Conservation (phyloP, 2,329 filamentous ascomycete species). For the Phialophora expanda region DNA sequence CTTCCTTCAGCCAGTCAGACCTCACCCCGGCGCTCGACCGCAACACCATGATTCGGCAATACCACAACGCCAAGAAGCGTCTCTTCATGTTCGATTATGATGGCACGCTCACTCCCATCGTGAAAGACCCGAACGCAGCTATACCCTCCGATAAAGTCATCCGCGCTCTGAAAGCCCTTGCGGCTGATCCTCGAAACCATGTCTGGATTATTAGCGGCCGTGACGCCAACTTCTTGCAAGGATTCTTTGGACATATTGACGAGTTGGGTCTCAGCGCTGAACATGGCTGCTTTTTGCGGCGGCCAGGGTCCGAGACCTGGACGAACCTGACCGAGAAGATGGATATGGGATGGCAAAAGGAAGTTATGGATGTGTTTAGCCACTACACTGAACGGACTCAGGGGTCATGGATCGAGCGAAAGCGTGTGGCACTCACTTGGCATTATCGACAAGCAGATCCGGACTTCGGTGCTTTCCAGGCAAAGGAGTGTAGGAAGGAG, state of each 20-base stretch:
- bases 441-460: slow-evolving; percentile 93
- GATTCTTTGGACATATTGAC: slow-evolving; percentile 89
- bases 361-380: slow-evolving; percentile 83
- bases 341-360: slow-evolving; percentile 90
- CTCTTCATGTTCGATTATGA: slow-evolving; percentile 99
- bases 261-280: slow-evolving; percentile 94
- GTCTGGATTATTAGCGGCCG: slow-evolving; percentile 99
- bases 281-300: slow-evolving; percentile 92
- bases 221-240: slow-evolving; percentile 86
- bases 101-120: slow-evolving; percentile 93
- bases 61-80: slow-evolving; percentile 74
- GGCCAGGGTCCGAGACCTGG: slow-evolving; percentile 78
- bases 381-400: slow-evolving; percentile 85
- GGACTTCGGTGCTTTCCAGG: slow-evolving; percentile 79
- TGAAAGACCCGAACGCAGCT: slow-evolving; percentile 85
- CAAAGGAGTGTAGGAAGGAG: slow-evolving; percentile 78
- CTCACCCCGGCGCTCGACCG: slow-evolving; percentile 84
- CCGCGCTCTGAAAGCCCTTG: slow-evolving; percentile 76
- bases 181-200: slow-evolving; percentile 77
- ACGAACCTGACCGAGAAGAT: slow-evolving; percentile 83
- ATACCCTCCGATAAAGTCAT: slow-evolving; percentile 85
- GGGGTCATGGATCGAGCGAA: slow-evolving; percentile 91
- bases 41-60: slow-evolving; percentile 71
- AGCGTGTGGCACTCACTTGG: slow-evolving; percentile 94
- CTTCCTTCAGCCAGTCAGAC: slow-evolving; percentile 73